Evolutionary conservation across 2,329 filamentous ascomycete genomes (phyloP).

Genomic region (Lasiodiplodia theobromae): DNA sequence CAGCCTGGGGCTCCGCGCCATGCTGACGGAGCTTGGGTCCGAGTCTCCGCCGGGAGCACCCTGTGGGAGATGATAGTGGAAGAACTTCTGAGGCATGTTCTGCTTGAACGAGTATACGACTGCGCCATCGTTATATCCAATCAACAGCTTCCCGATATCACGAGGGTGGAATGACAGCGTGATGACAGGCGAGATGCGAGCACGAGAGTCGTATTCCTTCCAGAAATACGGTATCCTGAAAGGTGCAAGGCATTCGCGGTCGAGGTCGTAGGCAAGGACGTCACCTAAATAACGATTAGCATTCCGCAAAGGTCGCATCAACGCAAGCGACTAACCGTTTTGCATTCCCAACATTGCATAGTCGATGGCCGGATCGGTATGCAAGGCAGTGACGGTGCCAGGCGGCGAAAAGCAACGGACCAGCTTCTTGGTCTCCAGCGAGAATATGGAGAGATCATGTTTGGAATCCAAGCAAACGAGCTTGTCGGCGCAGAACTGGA

Average conservation of each 20-base stretch:
- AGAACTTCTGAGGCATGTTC: constrained; percentile 77
- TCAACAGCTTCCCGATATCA: constrained; percentile 88
- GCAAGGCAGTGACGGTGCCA: constrained; percentile 74
- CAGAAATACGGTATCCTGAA: constrained; percentile 90
- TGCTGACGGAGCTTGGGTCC: constrained; percentile 68
- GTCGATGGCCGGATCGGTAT: constrained; percentile 89
- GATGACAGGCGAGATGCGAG: constrained; percentile 71
- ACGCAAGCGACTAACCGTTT: constrained; percentile 58
- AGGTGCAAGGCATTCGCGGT: constrained; percentile 76
- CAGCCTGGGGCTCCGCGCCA: constrained; percentile 73
- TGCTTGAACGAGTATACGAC: constrained; percentile 96
- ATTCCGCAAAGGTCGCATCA: background rate
- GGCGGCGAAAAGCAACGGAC: constrained; percentile 76
- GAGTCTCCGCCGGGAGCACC: constrained; percentile 82
- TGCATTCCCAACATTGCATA: constrained; percentile 88
- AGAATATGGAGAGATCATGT: constrained; percentile 85
- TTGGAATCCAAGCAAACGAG: constrained; percentile 84
- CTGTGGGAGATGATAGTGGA: constrained; percentile 80
- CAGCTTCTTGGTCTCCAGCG: constrained; percentile 73
- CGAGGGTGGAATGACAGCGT: constrained; percentile 86
- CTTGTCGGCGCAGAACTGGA: constrained; percentile 88
- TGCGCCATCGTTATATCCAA: constrained; percentile 89
- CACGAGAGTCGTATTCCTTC: constrained; percentile 73
- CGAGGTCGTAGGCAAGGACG: constrained; percentile 90
- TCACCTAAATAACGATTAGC: constrained; percentile 62